Evolutionary conservation across 768 basidiomycete species (phyloP), one percentile per base, ranked within the genome.

Genomic region (Trametes cingulata): DNA sequence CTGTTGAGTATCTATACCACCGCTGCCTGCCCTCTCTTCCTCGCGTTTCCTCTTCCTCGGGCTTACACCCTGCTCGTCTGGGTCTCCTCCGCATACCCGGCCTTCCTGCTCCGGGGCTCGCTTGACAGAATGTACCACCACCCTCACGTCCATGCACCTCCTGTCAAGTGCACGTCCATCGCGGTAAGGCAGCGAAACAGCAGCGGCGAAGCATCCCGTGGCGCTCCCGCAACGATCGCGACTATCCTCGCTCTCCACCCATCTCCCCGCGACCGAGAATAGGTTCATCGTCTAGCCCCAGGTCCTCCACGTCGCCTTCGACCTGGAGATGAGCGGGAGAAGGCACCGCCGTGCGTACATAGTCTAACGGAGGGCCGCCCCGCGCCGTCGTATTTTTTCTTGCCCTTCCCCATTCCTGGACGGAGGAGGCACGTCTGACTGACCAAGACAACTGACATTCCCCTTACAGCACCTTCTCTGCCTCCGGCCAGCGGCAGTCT

Each of bases 1-100:
- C 29, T 10, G 29, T 33, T 33, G 29, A 33, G 29, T 33, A 33
- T 33, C n/a, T n/a, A 76, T 77, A 24, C 70, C 73, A 33, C 29
- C 6, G 10, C 29, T 33, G 6, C 29, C 29, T n/a, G n/a, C n/a
- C n/a, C n/a, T 19, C 9, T 27, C 40, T 37, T n/a, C 24, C n/a
- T 39, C 36, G 22, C n/a, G 13, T 12, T 9, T 6, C 22, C 36
- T 57, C 20, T 29, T 35, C 35, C 43, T 12, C 22, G 45, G 54
- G 24, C 35, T 10, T 33, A 20, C 54, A 22, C 29, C 17, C 6
- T 40, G 25, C 27, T 45, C 51, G 25, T 49, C 24, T 25, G n/a
- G n/a, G n/a, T n/a, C n/a, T n/a, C n/a, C n/a, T n/a, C n/a, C n/a
- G n/a, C n/a, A n/a, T n/a, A n/a, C n/a, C n/a, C n/a, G n/a, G n/a